Conservation (phyloP, 257 asterid species). For the Salvia splendens region DNA sequence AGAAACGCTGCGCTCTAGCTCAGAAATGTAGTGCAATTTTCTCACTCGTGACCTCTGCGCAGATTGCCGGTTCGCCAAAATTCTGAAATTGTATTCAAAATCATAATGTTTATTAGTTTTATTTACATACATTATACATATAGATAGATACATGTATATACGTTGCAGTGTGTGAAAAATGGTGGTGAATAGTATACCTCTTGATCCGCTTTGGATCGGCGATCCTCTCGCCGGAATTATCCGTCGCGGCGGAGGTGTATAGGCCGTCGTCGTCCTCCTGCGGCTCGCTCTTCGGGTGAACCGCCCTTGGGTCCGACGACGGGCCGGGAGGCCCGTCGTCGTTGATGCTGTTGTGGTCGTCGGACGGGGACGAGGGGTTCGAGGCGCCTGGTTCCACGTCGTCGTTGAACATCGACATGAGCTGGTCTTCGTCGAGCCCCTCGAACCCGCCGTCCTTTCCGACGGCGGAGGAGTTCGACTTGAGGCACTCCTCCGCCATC, state of each 20-base stretch:
- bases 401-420: slow-evolving; percentile 77
- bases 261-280: slow-evolving; percentile 65
- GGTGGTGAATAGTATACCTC: slow-evolving; percentile 45
- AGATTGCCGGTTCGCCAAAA: slow-evolving; percentile 93
- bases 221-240: slow-evolving; percentile 53
- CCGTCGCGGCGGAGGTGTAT: slow-evolving; percentile 54
- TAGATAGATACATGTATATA: too few relatives aligned
- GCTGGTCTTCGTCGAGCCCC: slow-evolving; percentile 83
- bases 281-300: slow-evolving; percentile 65
- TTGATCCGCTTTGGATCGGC: slow-evolving; percentile 84
- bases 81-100: slow-evolving; percentile 38
- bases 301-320: slow-evolving; percentile 24
- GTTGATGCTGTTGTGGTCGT: slow-evolving; percentile 70
- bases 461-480: slow-evolving; percentile 34
- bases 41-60: slow-evolving; percentile 96
- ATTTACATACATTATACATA: neutral
- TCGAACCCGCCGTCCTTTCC: slow-evolving; percentile 39
- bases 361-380: slow-evolving; percentile 77
- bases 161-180: neutral
- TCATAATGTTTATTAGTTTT: neutral
- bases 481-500: slow-evolving; percentile 64
- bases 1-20: slow-evolving; percentile 83
- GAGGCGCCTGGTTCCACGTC: slow-evolving; percentile 43
- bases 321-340: slow-evolving; percentile 43
- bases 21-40: slow-evolving; percentile 86